Evolutionary conservation across 169 alveolate genomes (phyloP).

Genomic region (Cryptosporidium canis): DNA sequence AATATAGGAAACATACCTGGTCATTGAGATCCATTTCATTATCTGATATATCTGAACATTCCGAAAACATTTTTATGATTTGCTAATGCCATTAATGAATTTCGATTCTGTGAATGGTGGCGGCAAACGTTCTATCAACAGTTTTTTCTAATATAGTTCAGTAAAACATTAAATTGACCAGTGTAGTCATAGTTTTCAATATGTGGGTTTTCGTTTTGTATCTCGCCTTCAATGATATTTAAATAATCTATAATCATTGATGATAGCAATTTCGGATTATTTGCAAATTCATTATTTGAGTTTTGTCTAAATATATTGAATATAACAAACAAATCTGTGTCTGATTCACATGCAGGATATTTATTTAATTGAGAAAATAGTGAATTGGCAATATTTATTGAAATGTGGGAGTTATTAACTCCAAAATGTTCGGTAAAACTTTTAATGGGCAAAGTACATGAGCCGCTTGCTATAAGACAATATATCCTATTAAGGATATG

Average conservation of each 20-base stretch:
- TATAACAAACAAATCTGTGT: conserved; percentile 33
- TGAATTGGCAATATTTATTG: neutral
- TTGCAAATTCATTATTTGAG: neutral
- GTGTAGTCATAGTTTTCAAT: neutral
- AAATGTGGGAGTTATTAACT: neutral
- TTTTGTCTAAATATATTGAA: conserved; percentile 31
- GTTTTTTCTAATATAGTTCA: neutral
- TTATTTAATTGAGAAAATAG: neutral
- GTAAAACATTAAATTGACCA: conserved; percentile 2
- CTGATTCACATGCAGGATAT: conserved; percentile 22
- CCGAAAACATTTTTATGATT: conserved; percentile 13
- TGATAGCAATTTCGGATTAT: neutral
- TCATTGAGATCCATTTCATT: conserved; percentile 62
- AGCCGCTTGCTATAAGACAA: neutral
- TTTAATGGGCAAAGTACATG: neutral
- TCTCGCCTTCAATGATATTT: neutral
- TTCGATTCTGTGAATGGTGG: neutral
- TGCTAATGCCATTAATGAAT: neutral
- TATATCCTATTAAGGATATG: conserved; percentile 35
- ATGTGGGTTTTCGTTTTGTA: neutral
- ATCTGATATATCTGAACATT: conserved; percentile 9
- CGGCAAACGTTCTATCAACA: neutral
- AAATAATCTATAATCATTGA: conserved; percentile 4
- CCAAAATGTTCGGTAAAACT: conserved; percentile 6
- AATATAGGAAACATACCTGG: conserved; percentile 19